A percentile compares a stretch with the other conserved stretches of the same genome.
Evolutionary conservation across 192 early-diverging fungal genomes (phyloP).

Genomic region (Backusella macrospora): DNA sequence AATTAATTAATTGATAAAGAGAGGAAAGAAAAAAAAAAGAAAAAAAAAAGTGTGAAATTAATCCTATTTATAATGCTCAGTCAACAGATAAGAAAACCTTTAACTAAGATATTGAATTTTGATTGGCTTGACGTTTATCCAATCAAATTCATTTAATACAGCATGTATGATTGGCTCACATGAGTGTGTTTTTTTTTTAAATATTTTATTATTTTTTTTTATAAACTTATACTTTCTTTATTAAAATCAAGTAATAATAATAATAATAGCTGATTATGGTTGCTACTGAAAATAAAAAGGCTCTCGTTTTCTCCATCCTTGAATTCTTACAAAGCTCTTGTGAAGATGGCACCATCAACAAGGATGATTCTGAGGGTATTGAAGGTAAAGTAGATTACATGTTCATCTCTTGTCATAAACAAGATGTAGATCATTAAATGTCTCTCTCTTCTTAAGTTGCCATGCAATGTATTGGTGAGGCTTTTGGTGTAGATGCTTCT

Average conservation of each 20-base stretch:
- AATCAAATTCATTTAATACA: background rate
- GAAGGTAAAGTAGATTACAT: conserved; percentile 55
- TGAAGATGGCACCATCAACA: conserved; percentile 68
- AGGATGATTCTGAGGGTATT: conserved; percentile 79
- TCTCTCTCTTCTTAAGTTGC: conserved; percentile 56
- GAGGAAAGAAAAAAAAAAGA: background rate
- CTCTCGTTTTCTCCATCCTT: conserved; percentile 80
- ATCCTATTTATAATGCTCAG: background rate
- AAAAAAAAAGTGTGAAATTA: background rate
- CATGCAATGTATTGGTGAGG: conserved; percentile 93
- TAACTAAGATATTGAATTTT: background rate
- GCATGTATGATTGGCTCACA: conserved; percentile 13
- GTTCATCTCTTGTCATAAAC: background rate
- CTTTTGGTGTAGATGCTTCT: conserved; percentile 83
- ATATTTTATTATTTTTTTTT: background rate
- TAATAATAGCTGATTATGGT: background rate
- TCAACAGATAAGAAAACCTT: background rate
- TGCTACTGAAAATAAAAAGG: conserved; percentile 66
- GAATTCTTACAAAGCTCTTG: conserved; percentile 77
- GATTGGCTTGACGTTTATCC: background rate
- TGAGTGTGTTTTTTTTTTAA: background rate
- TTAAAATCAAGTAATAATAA: background rate
- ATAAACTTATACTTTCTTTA: background rate
- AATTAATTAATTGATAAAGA: conserved; percentile 5
- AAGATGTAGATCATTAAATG: background rate